phyloP scores from a whole-genome alignment of 495 filamentous ascomycete species.

The Delitschia confertaspora region DNA sequence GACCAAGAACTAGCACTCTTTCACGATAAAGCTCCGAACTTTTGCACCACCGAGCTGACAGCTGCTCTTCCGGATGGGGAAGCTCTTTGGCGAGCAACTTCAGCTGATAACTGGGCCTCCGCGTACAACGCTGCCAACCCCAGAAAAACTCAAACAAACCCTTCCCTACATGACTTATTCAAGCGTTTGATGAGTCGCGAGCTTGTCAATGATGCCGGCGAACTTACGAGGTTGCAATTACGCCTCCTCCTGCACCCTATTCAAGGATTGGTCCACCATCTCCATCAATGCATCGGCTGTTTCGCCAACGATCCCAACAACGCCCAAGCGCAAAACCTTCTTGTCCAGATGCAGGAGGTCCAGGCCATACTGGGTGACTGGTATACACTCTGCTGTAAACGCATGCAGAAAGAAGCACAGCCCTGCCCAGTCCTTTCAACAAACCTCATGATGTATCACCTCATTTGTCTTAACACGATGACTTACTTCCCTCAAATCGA shows the following conservation, averaged over 20 bases:
- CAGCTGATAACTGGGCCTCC: slow-evolving; percentile 6
- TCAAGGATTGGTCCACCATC: slow-evolving; percentile 42
- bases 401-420: slow-evolving; percentile 3
- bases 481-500: slow-evolving; percentile 16
- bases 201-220: slow-evolving; percentile 29
- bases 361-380: slow-evolving; percentile 15
- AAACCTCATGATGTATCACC: slow-evolving; percentile 23
- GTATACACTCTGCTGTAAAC: slow-evolving; percentile 11
- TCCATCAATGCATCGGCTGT: slow-evolving; percentile 42
- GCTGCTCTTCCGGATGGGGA: slow-evolving; percentile 17
- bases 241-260: slow-evolving; percentile 46
- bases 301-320: slow-evolving; percentile 34
- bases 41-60: slow-evolving; percentile 16
- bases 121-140: slow-evolving; percentile 6
- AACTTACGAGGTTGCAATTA: slow-evolving; percentile 41
- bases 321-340: slow-evolving; percentile 33
- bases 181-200: slow-evolving; percentile 42
- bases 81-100: slow-evolving; percentile 12
- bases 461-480: slow-evolving; percentile 20
- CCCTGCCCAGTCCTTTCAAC: slow-evolving; percentile 7
- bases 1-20: slow-evolving; percentile 18
- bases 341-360: slow-evolving; percentile 35
- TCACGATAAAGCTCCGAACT: slow-evolving; percentile 8
- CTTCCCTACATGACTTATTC: slow-evolving; percentile 17
- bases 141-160: slow-evolving; percentile 3